Evolutionary conservation across 176 grass and related monocot species (phyloP), one percentile per base, ranked within the genome.

Genomic region (Bolboschoenus planiculmis): DNA sequence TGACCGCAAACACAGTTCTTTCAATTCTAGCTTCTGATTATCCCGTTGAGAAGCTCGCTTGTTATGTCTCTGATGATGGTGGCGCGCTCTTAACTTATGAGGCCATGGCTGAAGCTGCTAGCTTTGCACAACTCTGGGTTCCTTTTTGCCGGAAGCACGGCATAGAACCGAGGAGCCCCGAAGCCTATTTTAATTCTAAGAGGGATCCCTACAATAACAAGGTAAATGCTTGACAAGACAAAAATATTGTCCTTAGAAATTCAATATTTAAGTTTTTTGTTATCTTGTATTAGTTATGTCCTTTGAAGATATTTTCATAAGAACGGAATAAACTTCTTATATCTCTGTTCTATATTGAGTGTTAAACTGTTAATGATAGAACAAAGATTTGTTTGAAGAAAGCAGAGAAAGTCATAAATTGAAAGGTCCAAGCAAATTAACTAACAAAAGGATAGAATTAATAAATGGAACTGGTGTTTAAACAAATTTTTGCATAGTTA

Each of bases 121-220:
- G 83, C 79, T 97, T 97, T 87, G 92, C 95, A 0, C 89, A 87
- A 4, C 31, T 90, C 0, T 97, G 95, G 95, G 90, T 95, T 63
- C 95, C 95, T 0, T 97, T 97, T 89, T 97, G 95, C 89, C 70
- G 92, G 24, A 94, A 94, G 87, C 95, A 97, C 78, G 86, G 78
- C 44, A 90, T 97, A 23, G 95, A 97, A 58, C 95, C 95, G 0
- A 82, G 95, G 1, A 90, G 87, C 0, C 92, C 92, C 0, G 95
- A 97, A 73, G 90, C 90, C 85, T 97, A 97, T 84, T 97, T 97
- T 77, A 93, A 86, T 78, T 91, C 94, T 86, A 97, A 94, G 88
- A 76, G 40, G 0, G 92, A 97, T 66, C 95, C 95, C 0, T 97
- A 97, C 60, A 94, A 92, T 87, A 93, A 91, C 6, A 44, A 63